Base-by-base conservation (phyloP, 768 basidiomycete species). In the Favolaschia claudopus region DNA sequence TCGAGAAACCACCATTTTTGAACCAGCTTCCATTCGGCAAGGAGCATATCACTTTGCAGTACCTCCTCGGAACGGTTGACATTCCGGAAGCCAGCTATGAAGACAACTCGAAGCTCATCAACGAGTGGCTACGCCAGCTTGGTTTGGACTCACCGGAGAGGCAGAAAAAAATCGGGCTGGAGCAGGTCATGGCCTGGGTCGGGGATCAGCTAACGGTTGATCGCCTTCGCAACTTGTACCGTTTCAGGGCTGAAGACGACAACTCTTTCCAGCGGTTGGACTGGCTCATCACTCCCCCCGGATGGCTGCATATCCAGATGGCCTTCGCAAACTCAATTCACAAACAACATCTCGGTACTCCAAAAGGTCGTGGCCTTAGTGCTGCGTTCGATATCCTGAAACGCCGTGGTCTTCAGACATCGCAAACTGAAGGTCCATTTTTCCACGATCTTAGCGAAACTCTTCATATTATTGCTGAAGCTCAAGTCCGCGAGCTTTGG, bases 221-320 rank as follows among this genome's bases (percentile, higher is more conserved):
- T 7, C 67, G 74, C 2, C 63, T 81, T 5, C 76, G 72, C 5
- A 74, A 75, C 0, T 64, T 83, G 2, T 76, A 66, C 49, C 67
- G 69, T 12, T 79, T 67, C 42, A 69, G 69, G 0, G 57, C 65
- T 0, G 68, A 77, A 19, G 81, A 83, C 51, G 32, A 56, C 9
- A 83, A 76, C 36, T 71, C 74, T 0, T 77, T 69, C 60, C 74
- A 81, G 8, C 66, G 76, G 0, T 60, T 80, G 0, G 76, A 80
- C 40, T 79, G 66, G 59, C 47, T 75, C 7, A 38, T 76, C 1
- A 50, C 65, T 0, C 46, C 67, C 0, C 76, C 77, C 44, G 76
- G 79, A 1, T 83, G 77, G 78, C 72, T 83, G n/a, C 79, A 83
- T 55, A 54, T 72, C 1, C 42, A 64, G 31, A 79, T 82, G 71